Percentiles rank a stretch among this genome's conserved stretches.
Evolutionary conservation across 2,329 filamentous ascomycete genomes (phyloP).

Genomic region (Periconia macrospinosa): DNA sequence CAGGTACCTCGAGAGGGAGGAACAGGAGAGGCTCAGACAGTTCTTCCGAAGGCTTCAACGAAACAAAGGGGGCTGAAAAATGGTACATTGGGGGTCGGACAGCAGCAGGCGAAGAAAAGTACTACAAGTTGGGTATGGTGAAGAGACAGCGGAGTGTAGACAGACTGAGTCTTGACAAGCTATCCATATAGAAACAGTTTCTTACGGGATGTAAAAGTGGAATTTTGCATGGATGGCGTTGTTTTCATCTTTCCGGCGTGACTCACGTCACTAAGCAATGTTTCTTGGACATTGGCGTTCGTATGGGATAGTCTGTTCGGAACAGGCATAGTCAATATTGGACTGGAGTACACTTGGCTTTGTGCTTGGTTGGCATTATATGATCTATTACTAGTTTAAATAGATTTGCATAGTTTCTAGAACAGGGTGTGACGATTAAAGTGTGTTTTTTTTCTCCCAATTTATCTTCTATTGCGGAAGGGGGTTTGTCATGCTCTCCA

Average conservation of each 20-base stretch:
- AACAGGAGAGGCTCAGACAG: conserved; percentile 71
- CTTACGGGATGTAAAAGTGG: conserved; percentile 7
- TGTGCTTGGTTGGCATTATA: too few species aligned
- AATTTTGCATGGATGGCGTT: conserved; percentile 28
- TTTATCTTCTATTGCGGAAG: too few species aligned
- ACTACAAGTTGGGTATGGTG: conserved; percentile 79
- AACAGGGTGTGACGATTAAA: too few species aligned
- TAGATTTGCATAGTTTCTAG: too few species aligned
- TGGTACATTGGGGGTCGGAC: conserved; percentile 82
- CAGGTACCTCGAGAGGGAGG: conserved; percentile 31
- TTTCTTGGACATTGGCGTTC: neutral
- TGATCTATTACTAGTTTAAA: too few species aligned
- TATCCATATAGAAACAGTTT: conserved; percentile 62
- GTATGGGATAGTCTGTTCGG: neutral
- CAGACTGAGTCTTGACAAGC: conserved; percentile 70
- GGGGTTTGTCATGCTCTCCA: too few species aligned
- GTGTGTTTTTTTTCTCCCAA: too few species aligned
- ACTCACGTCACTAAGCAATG: neutral
- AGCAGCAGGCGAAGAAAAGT: conserved; percentile 75
- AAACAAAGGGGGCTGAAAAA: conserved; percentile 72
- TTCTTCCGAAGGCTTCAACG: conserved; percentile 74
- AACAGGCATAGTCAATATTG: too few species aligned
- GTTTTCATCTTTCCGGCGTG: conserved; percentile 16
- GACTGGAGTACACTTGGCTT: too few species aligned
- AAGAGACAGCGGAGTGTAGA: conserved; percentile 73